Conservation (phyloP, 495 filamentous ascomycete genomes). For the Penicillium waksmanii region DNA sequence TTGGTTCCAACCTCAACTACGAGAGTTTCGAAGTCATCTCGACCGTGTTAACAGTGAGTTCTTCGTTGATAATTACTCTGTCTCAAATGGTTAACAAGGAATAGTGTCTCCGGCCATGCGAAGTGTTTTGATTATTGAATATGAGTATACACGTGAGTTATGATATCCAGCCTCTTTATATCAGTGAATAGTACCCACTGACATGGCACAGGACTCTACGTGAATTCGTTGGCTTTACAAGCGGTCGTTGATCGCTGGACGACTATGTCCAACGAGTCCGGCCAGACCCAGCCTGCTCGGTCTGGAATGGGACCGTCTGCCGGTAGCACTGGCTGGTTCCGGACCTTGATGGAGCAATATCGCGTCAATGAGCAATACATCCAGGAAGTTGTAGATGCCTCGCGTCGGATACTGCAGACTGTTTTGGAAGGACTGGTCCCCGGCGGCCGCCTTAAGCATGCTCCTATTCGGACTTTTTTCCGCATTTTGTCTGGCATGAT, state of each 20-base stretch:
- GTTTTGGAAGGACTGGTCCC: conserved; percentile 86
- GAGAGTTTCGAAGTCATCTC: conserved; percentile 74
- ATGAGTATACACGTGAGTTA: conserved; percentile 75
- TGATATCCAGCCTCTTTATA: neutral
- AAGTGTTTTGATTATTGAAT: conserved; percentile 86
- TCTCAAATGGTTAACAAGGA: conserved; percentile 24
- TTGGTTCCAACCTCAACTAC: conserved; percentile 75
- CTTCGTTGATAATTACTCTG: neutral
- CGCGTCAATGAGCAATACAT: conserved; percentile 73
- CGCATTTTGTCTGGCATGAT: conserved; percentile 93
- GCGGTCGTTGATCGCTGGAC: conserved; percentile 94
- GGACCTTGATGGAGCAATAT: conserved; percentile 60
- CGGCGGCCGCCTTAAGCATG: conserved; percentile 83
- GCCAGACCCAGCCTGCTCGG: conserved; percentile 45
- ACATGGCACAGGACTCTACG: conserved; percentile 60
- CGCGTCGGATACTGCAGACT: conserved; percentile 77
- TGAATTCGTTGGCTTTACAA: conserved; percentile 91
- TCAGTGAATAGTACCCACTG: conserved; percentile 10
- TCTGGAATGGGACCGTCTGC: conserved; percentile 41
- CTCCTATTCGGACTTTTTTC: conserved; percentile 91
- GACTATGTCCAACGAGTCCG: conserved; percentile 62
- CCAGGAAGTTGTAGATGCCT: conserved; percentile 83
- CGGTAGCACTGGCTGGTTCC: conserved; percentile 45
- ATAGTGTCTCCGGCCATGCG: conserved; percentile 75
- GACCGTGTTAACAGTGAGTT: conserved; percentile 60